Evolutionary conservation across 2,329 filamentous ascomycete genomes (phyloP).

Genomic region (Keithomyces neogunnii): DNA sequence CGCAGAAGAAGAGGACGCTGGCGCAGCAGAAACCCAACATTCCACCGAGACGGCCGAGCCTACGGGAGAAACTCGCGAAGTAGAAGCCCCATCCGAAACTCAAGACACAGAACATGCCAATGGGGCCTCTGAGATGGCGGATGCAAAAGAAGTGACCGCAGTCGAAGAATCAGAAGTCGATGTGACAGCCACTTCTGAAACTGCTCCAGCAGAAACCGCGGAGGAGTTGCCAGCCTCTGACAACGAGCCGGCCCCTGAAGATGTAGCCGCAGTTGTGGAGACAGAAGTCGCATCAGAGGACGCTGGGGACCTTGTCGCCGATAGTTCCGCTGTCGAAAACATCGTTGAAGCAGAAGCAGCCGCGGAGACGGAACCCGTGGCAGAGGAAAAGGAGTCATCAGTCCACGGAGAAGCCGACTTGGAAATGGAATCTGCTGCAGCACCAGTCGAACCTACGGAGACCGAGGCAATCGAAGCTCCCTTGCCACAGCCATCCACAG

Average conservation of each 20-base stretch:
- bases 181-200: neutral
- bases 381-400: neutral
- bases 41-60: neutral
- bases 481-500: too few relatives aligned
- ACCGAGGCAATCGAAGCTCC: neutral
- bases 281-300: neutral
- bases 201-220: too few relatives aligned
- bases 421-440: neutral
- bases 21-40: neutral
- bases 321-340: neutral
- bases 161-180: neutral
- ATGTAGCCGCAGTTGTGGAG: too few relatives aligned
- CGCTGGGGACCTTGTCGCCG: neutral
- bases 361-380: neutral
- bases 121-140: neutral
- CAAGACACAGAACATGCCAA: neutral
- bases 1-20: neutral
- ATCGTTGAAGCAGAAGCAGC: neutral
- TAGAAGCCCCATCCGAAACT: neutral
- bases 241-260: neutral
- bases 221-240: neutral
- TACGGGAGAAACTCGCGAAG: neutral
- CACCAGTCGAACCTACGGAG: neutral
- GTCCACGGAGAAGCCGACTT: neutral
- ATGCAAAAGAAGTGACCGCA: neutral